These are phyloP conservation scores for Phytophthora hibernalis DNA, from an alignment of 352 stramenopile species.

Conservation along the genomic window DNA sequence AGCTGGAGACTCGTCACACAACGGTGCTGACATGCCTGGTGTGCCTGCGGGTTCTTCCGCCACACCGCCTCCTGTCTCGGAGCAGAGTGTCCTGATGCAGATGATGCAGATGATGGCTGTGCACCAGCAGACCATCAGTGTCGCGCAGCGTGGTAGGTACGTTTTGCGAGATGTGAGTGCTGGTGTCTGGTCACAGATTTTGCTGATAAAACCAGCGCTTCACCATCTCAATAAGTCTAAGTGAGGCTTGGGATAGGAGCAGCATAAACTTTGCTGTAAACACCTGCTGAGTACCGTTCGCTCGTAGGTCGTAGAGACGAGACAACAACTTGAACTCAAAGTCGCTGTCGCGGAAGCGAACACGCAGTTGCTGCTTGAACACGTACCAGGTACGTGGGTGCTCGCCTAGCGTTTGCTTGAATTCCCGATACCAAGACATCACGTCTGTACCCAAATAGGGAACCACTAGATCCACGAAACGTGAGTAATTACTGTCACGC, in stretches of 20 bases:
- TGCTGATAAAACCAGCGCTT: conserved; percentile 15
- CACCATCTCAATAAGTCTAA: conserved; percentile 10
- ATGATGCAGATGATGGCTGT: conserved; percentile 24
- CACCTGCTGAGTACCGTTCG: conserved; percentile 8
- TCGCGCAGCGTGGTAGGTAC: too few relatives aligned
- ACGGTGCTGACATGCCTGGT: too few relatives aligned
- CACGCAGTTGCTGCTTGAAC: conserved; percentile 11
- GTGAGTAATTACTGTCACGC: not conserved
- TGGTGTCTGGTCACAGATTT: not conserved
- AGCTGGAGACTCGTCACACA: too few relatives aligned
- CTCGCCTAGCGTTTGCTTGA: conserved; percentile 7
- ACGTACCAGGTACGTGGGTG: conserved; percentile 7
- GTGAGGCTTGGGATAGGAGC: conserved; percentile 1
- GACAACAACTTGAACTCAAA: conserved; percentile 16
- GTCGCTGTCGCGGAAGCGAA: conserved; percentile 2
- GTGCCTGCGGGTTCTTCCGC: too few relatives aligned
- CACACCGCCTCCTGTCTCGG: not conserved
- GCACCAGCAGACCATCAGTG: conserved; percentile 14
- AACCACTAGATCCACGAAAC: conserved; percentile 13
- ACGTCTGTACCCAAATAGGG: conserved; percentile 6
- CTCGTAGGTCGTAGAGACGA: conserved; percentile 1
- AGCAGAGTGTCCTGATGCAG: not conserved
- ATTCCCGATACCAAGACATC: conserved; percentile 16
- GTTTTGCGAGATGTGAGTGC: not conserved
- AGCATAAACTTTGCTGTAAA: conserved; percentile 23